Percentiles rank a stretch among this genome's conserved stretches.
Evolutionary conservation across 2,329 filamentous ascomycete genomes (phyloP).

Genomic region (Fusarium ambrosium): DNA sequence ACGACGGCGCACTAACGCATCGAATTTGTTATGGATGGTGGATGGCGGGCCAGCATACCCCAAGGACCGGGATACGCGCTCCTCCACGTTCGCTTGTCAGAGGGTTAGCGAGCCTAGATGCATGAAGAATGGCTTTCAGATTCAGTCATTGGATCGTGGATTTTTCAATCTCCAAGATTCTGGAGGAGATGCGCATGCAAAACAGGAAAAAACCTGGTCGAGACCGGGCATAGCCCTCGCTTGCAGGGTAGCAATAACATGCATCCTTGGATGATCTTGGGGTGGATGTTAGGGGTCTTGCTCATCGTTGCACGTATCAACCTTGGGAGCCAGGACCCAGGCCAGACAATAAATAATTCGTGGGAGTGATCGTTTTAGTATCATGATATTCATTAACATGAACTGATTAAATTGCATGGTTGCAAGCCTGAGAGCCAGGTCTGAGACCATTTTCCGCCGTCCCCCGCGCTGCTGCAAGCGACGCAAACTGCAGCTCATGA

Average conservation of each 20-base stretch:
- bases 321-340: background rate
- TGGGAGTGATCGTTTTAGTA: background rate
- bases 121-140: background rate
- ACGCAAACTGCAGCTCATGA: constrained; percentile 29
- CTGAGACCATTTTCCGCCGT: background rate
- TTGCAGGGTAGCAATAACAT: constrained; percentile 11
- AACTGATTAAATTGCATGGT: background rate
- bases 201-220: constrained; percentile 36
- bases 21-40: background rate
- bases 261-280: background rate
- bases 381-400: constrained; percentile 4
- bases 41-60: background rate
- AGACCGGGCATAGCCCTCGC: background rate
- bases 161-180: constrained; percentile 27
- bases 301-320: background rate
- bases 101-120: background rate
- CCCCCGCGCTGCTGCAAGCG: constrained; percentile 31
- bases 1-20: background rate
- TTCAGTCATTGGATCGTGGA: constrained; percentile 14
- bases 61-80: background rate
- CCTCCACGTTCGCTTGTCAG: background rate
- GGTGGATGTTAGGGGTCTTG: background rate
- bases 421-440: background rate
- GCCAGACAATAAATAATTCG: background rate
- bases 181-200: constrained; percentile 1